Percentiles rank a stretch among this genome's conserved stretches.
Evolutionary conservation across 148 eudicot genomes (phyloP).

Genomic region (Chenopodium album): DNA sequence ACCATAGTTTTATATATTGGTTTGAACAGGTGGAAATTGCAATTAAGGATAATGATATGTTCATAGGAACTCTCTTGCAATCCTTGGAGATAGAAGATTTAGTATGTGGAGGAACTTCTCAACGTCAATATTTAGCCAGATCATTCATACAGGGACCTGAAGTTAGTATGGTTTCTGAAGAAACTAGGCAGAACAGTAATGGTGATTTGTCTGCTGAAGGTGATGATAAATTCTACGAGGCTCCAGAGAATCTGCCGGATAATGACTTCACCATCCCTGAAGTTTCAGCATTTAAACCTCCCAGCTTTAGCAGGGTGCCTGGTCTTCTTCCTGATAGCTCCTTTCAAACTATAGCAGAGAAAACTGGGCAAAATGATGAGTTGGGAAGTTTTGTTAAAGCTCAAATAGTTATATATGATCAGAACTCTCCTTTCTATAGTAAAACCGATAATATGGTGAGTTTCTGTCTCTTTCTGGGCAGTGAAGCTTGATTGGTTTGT

Average conservation of each 20-base stretch:
- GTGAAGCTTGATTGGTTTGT: constrained; percentile 10
- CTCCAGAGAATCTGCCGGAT: constrained; percentile 70
- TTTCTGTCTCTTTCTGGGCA: constrained; percentile 3
- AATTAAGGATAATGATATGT: constrained; percentile 73
- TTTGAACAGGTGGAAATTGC: constrained; percentile 77
- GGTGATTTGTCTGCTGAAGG: constrained; percentile 58
- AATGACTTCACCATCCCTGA: constrained; percentile 50
- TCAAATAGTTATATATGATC: constrained; percentile 78
- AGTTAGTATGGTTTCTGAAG: constrained; percentile 39
- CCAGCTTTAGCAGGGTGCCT: constrained; percentile 59
- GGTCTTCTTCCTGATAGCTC: constrained; percentile 65
- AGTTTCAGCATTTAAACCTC: constrained; percentile 49
- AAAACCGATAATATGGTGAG: constrained; percentile 71
- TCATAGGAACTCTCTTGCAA: constrained; percentile 82
- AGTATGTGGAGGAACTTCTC: constrained; percentile 52
- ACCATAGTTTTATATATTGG: constrained; percentile 18
- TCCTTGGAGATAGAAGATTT: constrained; percentile 92
- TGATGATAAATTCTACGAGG: constrained; percentile 88
- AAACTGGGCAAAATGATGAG: constrained; percentile 39
- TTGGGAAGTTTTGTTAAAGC: constrained; percentile 93
- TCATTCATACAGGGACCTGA: constrained; percentile 69
- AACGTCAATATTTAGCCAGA: constrained; percentile 66
- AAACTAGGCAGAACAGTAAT: constrained; percentile 26
- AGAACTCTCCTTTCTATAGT: constrained; percentile 66
- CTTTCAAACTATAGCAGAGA: constrained; percentile 38